Base-by-base conservation (phyloP, 2,329 filamentous ascomycete species). In the Talaromyces sp. region DNA sequence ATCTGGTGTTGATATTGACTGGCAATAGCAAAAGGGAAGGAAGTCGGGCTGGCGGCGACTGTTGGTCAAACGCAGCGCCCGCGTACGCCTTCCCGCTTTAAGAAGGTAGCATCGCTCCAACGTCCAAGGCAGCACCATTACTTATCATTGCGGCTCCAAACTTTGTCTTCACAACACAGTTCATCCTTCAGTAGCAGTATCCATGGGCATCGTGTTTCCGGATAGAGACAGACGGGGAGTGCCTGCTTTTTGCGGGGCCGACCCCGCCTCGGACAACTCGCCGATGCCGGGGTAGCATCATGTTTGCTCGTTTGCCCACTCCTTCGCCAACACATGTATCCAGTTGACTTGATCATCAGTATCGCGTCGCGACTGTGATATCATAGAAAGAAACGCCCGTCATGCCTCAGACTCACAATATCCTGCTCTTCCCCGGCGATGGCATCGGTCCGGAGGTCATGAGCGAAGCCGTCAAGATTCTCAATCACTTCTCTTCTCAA, bases 401-500 rank as follows among this genome's bases (percentile, higher is more conserved):
- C 4, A 68, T 70, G 62, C 47, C 63, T 10, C 65, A 69, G 63
- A 81, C 82, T 57, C 84, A 86, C 73, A 89, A 88, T 65, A 90
- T 92, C 75, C 88, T 92, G 60, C 84, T 91, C 62, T 88, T 92
- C 72, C 87, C 78, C 44, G 89, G 89, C 69, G 91, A 93, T 78
- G 90, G 93, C 73, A 90, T 88, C 72, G 90, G 90, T 71, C 90
- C 90, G 0, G 90, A 93, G 83, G 88, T 92, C 58, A 74, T 73
- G 68, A 49, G 67, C 27, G 73, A 75, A 68, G 71, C 73, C 39
- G 62, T 70, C 55, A 73, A 93, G 86, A 81, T 95, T 66, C 84
- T 96, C 68, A 87, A 88, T 72, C 81, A 87, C 10, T 82, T 96
- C 64, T 27, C 49, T 11, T 53, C 49, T 30, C 49, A 28, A 4